A percentile compares a stretch with the other conserved stretches of the same genome.
Conservation (phyloP, 345 rosid species). For the Populus tremula region DNA sequence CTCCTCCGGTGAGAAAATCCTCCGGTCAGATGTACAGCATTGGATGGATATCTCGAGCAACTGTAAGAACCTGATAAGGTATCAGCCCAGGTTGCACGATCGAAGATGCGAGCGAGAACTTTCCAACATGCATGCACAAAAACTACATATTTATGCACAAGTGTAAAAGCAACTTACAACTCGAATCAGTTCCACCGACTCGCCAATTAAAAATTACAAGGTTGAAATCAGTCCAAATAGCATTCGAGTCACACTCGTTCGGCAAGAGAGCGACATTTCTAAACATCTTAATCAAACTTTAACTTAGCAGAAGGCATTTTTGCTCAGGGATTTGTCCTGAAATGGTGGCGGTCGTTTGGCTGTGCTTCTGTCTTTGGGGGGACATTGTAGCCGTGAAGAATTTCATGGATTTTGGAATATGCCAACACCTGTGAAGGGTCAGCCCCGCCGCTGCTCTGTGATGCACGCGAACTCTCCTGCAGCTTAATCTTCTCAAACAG, state of each 20-base stretch:
- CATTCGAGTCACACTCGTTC: slow-evolving; percentile 23
- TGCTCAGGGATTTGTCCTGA: slow-evolving; percentile 49
- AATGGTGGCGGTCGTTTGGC: slow-evolving; percentile 51
- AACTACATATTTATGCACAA: neutral
- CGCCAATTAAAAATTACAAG: slow-evolving; percentile 3
- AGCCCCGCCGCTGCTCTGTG: slow-evolving; percentile 50
- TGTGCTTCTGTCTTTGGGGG: slow-evolving; percentile 51
- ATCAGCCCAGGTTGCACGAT: no score
- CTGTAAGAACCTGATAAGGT: no score
- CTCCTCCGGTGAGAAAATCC: no score
- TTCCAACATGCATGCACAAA: no score
- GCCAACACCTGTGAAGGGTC: slow-evolving; percentile 69
- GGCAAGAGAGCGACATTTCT: slow-evolving; percentile 7
- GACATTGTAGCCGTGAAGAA: slow-evolving; percentile 51
- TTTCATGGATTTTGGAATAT: slow-evolving; percentile 61
- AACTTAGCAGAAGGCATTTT: neutral
- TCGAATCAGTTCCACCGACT: neutral
- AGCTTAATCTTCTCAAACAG: slow-evolving; percentile 85
- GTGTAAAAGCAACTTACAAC: slow-evolving; percentile 5
- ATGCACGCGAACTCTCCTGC: slow-evolving; percentile 71
- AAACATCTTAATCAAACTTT: slow-evolving; percentile 7
- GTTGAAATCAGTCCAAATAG: slow-evolving; percentile 19
- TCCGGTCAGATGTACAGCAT: neutral
- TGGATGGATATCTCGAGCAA: neutral
- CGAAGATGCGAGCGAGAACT: no score